phyloP scores from a whole-genome alignment of 768 basidiomycete genomes.

The Inosperma sp. region DNA sequence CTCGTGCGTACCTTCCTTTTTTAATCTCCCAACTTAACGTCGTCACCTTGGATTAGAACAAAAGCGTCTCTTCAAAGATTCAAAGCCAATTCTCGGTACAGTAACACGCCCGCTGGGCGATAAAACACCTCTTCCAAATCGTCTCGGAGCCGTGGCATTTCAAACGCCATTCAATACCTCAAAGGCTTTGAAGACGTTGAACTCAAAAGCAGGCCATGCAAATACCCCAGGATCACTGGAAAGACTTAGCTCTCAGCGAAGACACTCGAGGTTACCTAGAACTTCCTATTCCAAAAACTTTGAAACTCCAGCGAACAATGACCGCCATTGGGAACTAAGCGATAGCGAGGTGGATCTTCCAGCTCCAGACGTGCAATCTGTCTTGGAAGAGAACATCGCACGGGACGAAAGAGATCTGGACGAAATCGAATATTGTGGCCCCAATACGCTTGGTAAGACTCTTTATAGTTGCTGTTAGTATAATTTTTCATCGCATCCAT shows the following conservation, averaged over 20 bases:
- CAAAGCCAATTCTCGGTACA: constrained; percentile 20
- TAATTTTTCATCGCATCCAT: too few relatives aligned
- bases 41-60: constrained; percentile 15
- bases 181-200: constrained; percentile 34
- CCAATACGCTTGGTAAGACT: constrained; percentile 42
- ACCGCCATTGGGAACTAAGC: constrained; percentile 74
- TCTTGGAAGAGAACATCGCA: constrained; percentile 22
- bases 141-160: constrained; percentile 31
- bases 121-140: constrained; percentile 75
- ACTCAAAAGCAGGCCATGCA: constrained; percentile 7
- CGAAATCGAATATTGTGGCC: constrained; percentile 51
- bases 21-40: neutral
- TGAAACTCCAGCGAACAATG: constrained; percentile 62
- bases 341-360: constrained; percentile 38
- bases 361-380: constrained; percentile 24
- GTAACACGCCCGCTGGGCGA: constrained; percentile 54
- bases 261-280: constrained; percentile 53
- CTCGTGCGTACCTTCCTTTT: constrained; percentile 24
- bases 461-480: too few relatives aligned
- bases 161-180: constrained; percentile 32
- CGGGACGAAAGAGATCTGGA: constrained; percentile 32
- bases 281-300: constrained; percentile 35
- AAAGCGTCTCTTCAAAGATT: constrained; percentile 20
- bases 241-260: constrained; percentile 65
- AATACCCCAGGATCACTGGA: constrained; percentile 40